Evolutionary conservation across 208 protist species (phyloP).

Genomic region (Acanthamoeba culbertsoni): DNA sequence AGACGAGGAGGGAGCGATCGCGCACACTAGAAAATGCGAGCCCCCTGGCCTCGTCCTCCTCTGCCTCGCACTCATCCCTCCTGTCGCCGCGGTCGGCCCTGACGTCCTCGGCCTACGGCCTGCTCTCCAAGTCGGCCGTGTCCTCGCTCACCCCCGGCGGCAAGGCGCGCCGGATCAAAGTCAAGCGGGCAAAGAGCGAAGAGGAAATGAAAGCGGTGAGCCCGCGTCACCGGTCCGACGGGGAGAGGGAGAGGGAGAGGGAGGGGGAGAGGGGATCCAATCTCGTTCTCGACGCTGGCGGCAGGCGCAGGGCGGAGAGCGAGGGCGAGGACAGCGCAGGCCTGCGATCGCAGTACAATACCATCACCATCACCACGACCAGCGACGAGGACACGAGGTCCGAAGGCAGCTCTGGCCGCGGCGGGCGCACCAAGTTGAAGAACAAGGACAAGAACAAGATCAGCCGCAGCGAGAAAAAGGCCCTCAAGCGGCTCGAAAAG

Average conservation of each 20-base stretch:
- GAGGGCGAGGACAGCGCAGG: neutral
- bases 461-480: slow-evolving; percentile 16
- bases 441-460: slow-evolving; percentile 47
- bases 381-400: neutral
- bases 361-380: neutral
- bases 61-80: neutral
- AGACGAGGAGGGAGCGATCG: neutral
- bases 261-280: neutral
- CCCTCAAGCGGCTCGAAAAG: neutral
- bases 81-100: neutral
- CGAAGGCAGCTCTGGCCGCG: neutral
- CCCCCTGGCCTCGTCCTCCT: neutral
- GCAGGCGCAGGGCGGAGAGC: neutral
- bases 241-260: neutral
- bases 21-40: neutral
- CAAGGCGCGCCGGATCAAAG: neutral
- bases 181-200: neutral
- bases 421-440: neutral
- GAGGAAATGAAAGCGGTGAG: neutral
- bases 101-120: neutral
- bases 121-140: neutral
- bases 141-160: neutral
- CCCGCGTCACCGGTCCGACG: neutral
- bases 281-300: neutral
- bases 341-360: neutral